Base-by-base conservation (phyloP, 2,329 filamentous ascomycete species). In the Cercospora zeae-maydis region DNA sequence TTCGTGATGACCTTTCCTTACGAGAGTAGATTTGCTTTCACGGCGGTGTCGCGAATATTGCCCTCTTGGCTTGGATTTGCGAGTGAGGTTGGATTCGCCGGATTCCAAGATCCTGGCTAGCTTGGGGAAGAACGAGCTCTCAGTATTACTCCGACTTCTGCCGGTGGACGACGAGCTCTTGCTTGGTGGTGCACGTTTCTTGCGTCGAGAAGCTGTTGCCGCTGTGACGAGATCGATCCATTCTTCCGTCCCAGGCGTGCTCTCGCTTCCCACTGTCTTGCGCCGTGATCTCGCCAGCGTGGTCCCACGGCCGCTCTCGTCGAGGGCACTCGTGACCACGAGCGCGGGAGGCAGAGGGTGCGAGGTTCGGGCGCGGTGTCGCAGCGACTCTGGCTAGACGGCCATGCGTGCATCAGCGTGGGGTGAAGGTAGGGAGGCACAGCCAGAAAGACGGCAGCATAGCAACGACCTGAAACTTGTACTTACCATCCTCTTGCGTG, bases 41-140 rank as follows among this genome's bases (percentile, higher is more conserved):
- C 61, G 59, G 45, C 64, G 55, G 39, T 64, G 59, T 31, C 63
- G 59, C 51, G 64, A 53, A 47, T 67, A 54, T 34, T 63, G 59
- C 37, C 24, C 66, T 68, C 61, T 67, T n/a, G 53, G 57, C 30
- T 31, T 51, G 21, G 66, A 49, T 37, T 65, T 64, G 10, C 64
- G 65, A 58, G 62, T 63, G 14, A 65, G 21, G 21, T 60, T 64
- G 24, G 65, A 63, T 58, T 76, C 75, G 58, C 70, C 76, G 9
- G 70, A 71, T 66, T 80, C 78, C 52, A 74, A 67, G 70, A 79
- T 79, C 39, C 76, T 77, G 66, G 71, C 69, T 19, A 80, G 74
- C 58, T 72, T 75, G 39, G 79, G 77, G 24, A 27, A 27, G 69
- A 76, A 79, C 24, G 68, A 67, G 62, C 65, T 66, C 47, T 69